phyloP scores from a whole-genome alignment of 2,329 filamentous ascomycete genomes.

The Pseudomassariella vexata region DNA sequence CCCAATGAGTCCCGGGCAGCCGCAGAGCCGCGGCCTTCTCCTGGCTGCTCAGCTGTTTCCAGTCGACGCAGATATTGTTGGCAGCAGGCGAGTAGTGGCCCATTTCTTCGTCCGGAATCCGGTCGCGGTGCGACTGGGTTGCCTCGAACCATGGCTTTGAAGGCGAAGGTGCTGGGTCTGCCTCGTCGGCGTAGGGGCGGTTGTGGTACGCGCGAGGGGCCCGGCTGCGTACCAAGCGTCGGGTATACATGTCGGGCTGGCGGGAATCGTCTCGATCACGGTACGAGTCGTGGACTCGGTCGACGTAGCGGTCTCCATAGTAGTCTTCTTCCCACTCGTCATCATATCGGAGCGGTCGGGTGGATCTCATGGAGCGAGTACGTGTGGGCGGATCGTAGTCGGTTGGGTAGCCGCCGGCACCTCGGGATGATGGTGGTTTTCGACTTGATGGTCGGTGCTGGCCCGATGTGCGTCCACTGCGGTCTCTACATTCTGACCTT shows the following conservation, averaged over 20 bases:
- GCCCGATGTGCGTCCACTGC: too few relatives aligned
- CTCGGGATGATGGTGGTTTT: not conserved
- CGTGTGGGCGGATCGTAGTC: slow-evolving; percentile 3
- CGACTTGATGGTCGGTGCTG: slow-evolving; percentile 1
- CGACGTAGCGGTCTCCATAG: slow-evolving; percentile 2
- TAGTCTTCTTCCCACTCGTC: slow-evolving; percentile 7
- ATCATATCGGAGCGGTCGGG: slow-evolving; percentile 1
- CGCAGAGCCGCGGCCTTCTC: slow-evolving; percentile 37
- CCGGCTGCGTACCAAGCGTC: slow-evolving; percentile 1
- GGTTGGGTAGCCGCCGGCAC: slow-evolving; percentile 1
- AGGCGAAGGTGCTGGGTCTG: not conserved
- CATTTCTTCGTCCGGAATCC: slow-evolving; percentile 9
- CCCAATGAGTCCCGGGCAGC: slow-evolving; percentile 38
- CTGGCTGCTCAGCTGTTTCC: slow-evolving; percentile 30
- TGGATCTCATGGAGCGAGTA: slow-evolving; percentile 2
- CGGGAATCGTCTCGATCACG: slow-evolving; percentile 1
- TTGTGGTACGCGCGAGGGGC: slow-evolving; percentile 2
- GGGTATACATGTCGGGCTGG: not conserved
- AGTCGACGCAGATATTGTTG: slow-evolving; percentile 20
- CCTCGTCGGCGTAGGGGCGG: slow-evolving; percentile 1
- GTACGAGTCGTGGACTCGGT: slow-evolving; percentile 2
- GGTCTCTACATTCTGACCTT: not conserved
- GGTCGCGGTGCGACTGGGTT: slow-evolving; percentile 1
- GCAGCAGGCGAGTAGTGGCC: too few relatives aligned
- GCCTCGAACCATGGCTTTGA: slow-evolving; percentile 4